Conservation (phyloP, 768 basidiomycete genomes). For the Rhodotorula diobovata region DNA sequence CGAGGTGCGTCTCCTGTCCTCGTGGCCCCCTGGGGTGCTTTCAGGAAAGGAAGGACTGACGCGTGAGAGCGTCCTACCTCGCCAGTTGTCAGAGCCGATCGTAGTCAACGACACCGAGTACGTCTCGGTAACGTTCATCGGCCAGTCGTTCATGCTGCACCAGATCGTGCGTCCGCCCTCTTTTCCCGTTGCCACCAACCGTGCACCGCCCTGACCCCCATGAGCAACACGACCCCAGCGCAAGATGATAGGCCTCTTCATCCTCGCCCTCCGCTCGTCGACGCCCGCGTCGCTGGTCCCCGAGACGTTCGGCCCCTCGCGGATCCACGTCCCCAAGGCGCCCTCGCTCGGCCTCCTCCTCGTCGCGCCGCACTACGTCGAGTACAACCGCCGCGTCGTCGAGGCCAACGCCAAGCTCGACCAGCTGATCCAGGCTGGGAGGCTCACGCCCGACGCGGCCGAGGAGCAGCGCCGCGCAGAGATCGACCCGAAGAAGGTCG, state of each 20-base stretch:
- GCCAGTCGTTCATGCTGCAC: slow-evolving; percentile 98
- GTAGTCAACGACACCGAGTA: slow-evolving; percentile 90
- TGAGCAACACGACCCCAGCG: slow-evolving; percentile 55
- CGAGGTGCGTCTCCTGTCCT: slow-evolving; percentile 55
- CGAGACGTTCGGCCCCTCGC: slow-evolving; percentile 67
- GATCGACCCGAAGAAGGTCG: slow-evolving; percentile 23
- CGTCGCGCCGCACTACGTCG: slow-evolving; percentile 56
- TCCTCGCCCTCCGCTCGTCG: slow-evolving; percentile 70
- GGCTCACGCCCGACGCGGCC: slow-evolving; percentile 43
- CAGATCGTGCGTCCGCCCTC: slow-evolving; percentile 60
- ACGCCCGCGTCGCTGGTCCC: slow-evolving; percentile 68
- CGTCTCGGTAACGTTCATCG: slow-evolving; percentile 88
- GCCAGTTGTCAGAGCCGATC: slow-evolving; percentile 72
- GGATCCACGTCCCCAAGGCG: slow-evolving; percentile 87
- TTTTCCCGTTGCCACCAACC: too few species aligned
- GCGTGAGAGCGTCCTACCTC: not conserved
- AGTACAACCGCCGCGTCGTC: slow-evolving; percentile 49
- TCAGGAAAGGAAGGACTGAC: too few species aligned
- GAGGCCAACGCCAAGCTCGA: slow-evolving; percentile 42
- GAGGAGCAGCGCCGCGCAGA: slow-evolving; percentile 53
- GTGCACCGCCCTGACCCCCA: too few species aligned
- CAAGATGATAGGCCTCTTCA: slow-evolving; percentile 88
- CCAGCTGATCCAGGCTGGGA: slow-evolving; percentile 19
- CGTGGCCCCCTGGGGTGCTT: not conserved
- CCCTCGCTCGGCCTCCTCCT: slow-evolving; percentile 88